Evolutionary conservation across 805 yeast genomes (phyloP), one percentile per base, ranked within the genome.

Genomic region (Pichia heedii): DNA sequence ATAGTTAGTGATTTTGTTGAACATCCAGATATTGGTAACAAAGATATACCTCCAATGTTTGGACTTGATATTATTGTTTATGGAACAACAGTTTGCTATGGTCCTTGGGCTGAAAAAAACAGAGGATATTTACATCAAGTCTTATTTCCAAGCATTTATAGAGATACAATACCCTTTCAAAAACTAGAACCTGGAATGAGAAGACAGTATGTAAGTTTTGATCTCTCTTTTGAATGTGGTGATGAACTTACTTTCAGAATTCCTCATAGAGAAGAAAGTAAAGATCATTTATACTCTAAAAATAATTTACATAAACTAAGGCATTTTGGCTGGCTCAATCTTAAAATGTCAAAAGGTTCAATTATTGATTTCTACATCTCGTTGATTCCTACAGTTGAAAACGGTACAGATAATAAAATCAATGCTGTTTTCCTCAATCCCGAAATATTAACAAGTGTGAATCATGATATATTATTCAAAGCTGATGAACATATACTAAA

Each of bases 91-190:
- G 63, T 87, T 1, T 81, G 81, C 51, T 89, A 86, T 56, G 98
- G 98, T 0, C 95, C 98, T 0, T 90, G 97, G 96, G 84, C 96
- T 0, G 95, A 93, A 46, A 76, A 90, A 32, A 95, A 93, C 59
- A 60, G 95, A 16, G 69, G 69, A 2, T 73, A 79, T 2, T 54
- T 89, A 10, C 88, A 81, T 44, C 62, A 68, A 15, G 64, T 80
- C 62, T 64, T 93, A 21, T 76, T 82, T 44, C 98, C 98, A 0
- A 58, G 72, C 0, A 57, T 77, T 11, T 75, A 82, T 22, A 62
- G 80, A 38, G 85, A 87, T 53, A 62, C 77, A 3, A 52, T 54
- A 11, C 73, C 78, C 0, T 57, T 58, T 5, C 46, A 46, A 19
- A 40, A 41, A 5, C 60, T 74, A 4, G 40, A 45, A 1, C 67